phyloP scores from a whole-genome alignment of 148 eudicot genomes.

The Pharnaceum exiguum region DNA sequence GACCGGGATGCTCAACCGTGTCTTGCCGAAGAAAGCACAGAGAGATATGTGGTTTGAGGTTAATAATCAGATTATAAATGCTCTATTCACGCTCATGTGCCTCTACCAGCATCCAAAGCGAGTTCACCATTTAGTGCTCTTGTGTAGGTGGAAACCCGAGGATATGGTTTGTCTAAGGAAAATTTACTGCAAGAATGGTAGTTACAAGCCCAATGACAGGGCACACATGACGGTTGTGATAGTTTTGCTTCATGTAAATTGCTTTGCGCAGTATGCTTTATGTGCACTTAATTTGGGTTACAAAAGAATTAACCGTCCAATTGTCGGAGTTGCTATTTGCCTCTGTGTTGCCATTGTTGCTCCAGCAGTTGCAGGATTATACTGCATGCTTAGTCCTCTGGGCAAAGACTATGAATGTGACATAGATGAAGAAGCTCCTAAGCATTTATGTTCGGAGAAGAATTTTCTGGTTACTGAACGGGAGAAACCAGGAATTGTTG shows the following conservation, averaged over 20 bases:
- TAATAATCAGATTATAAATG: conserved; percentile 90
- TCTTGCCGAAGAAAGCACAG: conserved; percentile 51
- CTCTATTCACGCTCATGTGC: conserved; percentile 87
- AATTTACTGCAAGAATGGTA: conserved; percentile 73
- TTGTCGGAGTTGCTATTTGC: conserved; percentile 65
- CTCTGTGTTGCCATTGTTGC: conserved; percentile 74
- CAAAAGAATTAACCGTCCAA: conserved; percentile 66
- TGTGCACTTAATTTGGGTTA: conserved; percentile 59
- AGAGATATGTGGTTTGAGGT: conserved; percentile 87
- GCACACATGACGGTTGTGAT: conserved; percentile 55
- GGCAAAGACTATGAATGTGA: conserved; percentile 73
- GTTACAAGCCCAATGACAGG: conserved; percentile 83
- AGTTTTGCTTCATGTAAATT: conserved; percentile 40
- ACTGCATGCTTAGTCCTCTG: conserved; percentile 74
- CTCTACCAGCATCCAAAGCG: conserved; percentile 86
- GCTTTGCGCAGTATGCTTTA: conserved; percentile 62
- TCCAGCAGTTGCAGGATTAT: conserved; percentile 82
- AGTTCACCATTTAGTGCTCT: conserved; percentile 65
- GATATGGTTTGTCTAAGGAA: conserved; percentile 56
- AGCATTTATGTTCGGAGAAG: conserved; percentile 41
- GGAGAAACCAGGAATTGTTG: conserved; percentile 41
- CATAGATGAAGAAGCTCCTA: conserved; percentile 50
- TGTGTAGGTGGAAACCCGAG: conserved; percentile 70
- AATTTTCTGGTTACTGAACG: conserved; percentile 56
- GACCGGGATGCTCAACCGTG: conserved; percentile 77